Percentiles rank a stretch among this genome's conserved stretches.
Conservation (phyloP, 345 rosid genomes). For the Brassica cretica region DNA sequence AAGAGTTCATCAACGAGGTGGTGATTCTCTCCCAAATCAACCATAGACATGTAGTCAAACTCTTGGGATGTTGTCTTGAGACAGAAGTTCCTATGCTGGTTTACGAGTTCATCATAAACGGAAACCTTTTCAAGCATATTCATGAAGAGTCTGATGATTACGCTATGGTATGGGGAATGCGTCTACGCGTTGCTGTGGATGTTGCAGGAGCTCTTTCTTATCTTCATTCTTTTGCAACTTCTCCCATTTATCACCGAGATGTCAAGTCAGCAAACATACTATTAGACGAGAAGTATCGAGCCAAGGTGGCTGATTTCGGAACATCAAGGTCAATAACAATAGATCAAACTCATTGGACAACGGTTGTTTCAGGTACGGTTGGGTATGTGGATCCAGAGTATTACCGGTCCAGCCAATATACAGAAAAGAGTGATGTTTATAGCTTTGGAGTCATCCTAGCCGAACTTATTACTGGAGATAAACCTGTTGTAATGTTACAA, state of each 20-base stretch:
- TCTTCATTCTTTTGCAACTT: neutral
- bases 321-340: neutral
- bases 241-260: neutral
- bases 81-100: constrained; percentile 48
- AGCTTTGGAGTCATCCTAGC: constrained; percentile 1
- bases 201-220: neutral
- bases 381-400: neutral
- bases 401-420: neutral
- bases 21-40: constrained; percentile 50
- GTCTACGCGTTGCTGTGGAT: neutral
- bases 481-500: constrained; percentile 33
- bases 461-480: constrained; percentile 20
- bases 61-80: constrained; percentile 56
- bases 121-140: constrained; percentile 28
- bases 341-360: neutral
- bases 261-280: neutral
- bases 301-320: neutral
- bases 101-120: constrained; percentile 46
- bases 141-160: neutral
- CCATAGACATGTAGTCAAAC: constrained; percentile 45
- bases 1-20: constrained; percentile 54
- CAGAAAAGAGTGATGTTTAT: neutral
- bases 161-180: neutral
- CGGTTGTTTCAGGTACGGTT: neutral
- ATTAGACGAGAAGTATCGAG: neutral